phyloP scores from a whole-genome alignment of 2,329 filamentous ascomycete genomes.

The Fusarium tupiense region DNA sequence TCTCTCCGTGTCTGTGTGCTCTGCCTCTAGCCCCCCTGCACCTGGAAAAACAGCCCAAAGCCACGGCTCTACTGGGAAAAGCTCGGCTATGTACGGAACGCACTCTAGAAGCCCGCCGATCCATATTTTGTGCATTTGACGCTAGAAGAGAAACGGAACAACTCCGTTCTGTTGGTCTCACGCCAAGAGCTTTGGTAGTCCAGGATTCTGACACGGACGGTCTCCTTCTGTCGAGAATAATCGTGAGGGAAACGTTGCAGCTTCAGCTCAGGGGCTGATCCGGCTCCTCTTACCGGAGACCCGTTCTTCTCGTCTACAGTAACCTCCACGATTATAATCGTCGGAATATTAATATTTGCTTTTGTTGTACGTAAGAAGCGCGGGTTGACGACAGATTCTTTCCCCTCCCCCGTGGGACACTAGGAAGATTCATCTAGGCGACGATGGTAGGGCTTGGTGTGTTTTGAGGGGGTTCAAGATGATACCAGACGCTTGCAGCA shows the following conservation, averaged over 20 bases:
- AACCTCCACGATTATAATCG: not conserved
- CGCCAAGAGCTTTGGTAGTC: not conserved
- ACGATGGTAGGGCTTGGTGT: constrained; percentile 12
- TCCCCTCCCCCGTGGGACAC: constrained; percentile 14
- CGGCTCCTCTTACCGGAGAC: constrained; percentile 7
- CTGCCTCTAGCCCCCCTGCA: not conserved
- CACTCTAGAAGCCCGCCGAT: constrained; percentile 25
- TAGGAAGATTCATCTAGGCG: not conserved
- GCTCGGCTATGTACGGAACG: constrained; percentile 22
- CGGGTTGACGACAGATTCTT: not conserved
- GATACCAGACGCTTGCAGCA: not conserved
- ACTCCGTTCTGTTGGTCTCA: constrained; percentile 19
- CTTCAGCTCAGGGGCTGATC: constrained; percentile 17
- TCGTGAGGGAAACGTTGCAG: not conserved
- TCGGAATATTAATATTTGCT: not conserved
- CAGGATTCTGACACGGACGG: not conserved
- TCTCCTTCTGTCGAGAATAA: not conserved
- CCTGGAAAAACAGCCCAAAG: not conserved
- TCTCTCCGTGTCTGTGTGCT: not conserved
- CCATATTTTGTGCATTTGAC: constrained; percentile 28
- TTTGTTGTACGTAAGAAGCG: constrained; percentile 9
- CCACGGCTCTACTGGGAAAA: constrained; percentile 23
- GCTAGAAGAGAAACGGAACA: constrained; percentile 31
- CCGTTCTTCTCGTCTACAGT: not conserved
- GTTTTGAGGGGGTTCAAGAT: not conserved